A percentile compares a stretch with the other conserved stretches of the same genome.
Conservation (phyloP, 441 rosid species). For the Monsonia emarginata region DNA sequence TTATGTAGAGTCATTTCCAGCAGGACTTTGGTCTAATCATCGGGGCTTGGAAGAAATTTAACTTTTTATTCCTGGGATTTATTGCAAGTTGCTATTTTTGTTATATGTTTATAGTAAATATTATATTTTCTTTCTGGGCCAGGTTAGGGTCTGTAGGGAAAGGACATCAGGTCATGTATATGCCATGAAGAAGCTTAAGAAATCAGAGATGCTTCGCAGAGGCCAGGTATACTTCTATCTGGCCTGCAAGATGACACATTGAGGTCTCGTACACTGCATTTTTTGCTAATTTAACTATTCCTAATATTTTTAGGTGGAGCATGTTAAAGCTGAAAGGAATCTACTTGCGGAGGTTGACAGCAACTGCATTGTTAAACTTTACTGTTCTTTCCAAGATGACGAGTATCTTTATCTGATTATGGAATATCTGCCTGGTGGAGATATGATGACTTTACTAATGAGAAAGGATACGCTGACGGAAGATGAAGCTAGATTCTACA, state of each 20-base stretch:
- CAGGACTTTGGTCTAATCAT: too few relatives aligned
- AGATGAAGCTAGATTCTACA: constrained; percentile 17
- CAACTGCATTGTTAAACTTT: constrained; percentile 22
- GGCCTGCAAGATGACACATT: neutral
- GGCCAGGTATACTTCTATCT: constrained; percentile 18
- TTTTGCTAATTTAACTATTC: constrained; percentile 15
- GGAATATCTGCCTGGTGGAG: constrained; percentile 26
- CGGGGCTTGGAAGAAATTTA: too few relatives aligned
- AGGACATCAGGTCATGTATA: constrained; percentile 17
- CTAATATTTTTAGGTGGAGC: constrained; percentile 16
- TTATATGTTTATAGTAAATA: too few relatives aligned
- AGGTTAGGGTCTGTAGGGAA: constrained; percentile 22
- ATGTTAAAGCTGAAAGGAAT: constrained; percentile 25
- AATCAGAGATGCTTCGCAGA: constrained; percentile 23
- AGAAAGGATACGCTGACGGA: constrained; percentile 25
- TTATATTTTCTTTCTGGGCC: neutral
- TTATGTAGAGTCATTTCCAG: too few relatives aligned
- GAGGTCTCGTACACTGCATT: constrained; percentile 11
- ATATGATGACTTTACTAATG: constrained; percentile 25
- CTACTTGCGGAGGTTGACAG: constrained; percentile 24
- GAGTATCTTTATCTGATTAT: constrained; percentile 20
- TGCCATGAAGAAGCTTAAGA: constrained; percentile 23
- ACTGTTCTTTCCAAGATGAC: constrained; percentile 21
- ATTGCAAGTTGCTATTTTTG: too few relatives aligned
- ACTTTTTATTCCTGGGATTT: too few relatives aligned